phyloP scores from a whole-genome alignment of 495 filamentous ascomycete genomes.

The Penicillium cataractarum region DNA sequence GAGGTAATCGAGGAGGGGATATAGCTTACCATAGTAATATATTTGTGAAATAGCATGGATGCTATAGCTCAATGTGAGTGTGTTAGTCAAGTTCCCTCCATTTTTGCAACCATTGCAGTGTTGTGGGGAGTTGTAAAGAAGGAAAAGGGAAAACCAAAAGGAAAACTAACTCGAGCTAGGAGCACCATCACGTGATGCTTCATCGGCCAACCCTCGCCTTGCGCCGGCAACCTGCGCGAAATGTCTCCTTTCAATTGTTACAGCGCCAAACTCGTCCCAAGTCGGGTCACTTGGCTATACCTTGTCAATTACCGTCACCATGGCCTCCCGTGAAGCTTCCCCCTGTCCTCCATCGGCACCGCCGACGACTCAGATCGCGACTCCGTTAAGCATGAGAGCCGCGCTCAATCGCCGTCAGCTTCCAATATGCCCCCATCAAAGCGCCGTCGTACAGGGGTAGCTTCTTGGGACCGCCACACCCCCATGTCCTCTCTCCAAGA shows the following conservation, averaged over 20 bases:
- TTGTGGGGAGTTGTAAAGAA: background rate
- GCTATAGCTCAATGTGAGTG: background rate
- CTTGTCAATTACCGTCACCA: slow-evolving; percentile 24
- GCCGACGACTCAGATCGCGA: slow-evolving; percentile 54
- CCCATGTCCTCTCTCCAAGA: slow-evolving; percentile 49
- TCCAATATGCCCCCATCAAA: slow-evolving; percentile 56
- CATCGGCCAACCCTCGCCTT: slow-evolving; percentile 10
- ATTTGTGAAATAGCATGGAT: too few relatives aligned
- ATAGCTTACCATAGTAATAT: slow-evolving; percentile 11
- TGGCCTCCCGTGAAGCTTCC: slow-evolving; percentile 51
- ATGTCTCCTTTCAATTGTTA: slow-evolving; percentile 3
- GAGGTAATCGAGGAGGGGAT: background rate
- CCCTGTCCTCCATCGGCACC: slow-evolving; percentile 55
- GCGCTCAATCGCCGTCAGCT: slow-evolving; percentile 43
- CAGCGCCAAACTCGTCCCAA: background rate
- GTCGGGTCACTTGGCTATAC: background rate
- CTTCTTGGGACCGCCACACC: slow-evolving; percentile 54
- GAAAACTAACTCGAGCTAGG: background rate
- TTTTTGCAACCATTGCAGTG: background rate
- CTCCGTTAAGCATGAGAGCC: slow-evolving; percentile 48
- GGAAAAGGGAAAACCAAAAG: background rate
- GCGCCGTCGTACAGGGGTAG: slow-evolving; percentile 52
- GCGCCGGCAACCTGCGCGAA: slow-evolving; percentile 1
- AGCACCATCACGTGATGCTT: slow-evolving; percentile 31
- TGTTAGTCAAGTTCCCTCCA: background rate